Evolutionary conservation across 2,329 filamentous ascomycete species (phyloP).

Genomic region (Paecilomyces dactylethromorphus): DNA sequence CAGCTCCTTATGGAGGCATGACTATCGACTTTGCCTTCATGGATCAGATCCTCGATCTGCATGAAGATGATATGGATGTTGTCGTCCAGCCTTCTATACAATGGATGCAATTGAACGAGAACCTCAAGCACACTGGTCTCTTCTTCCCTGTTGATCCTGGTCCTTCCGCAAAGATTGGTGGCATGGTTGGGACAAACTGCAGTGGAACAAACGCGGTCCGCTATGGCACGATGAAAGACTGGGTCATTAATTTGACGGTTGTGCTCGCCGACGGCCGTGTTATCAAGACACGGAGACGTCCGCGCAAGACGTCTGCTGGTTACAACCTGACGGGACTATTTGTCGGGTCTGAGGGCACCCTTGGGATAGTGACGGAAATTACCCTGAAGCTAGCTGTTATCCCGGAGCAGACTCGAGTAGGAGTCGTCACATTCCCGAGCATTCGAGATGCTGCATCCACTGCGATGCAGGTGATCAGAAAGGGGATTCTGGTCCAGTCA

Average conservation of each 20-base stretch:
- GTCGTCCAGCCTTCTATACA: conserved; percentile 85
- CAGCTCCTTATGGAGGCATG: conserved; percentile 77
- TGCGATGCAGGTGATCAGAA: conserved; percentile 58
- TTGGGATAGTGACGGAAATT: conserved; percentile 64
- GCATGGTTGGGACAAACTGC: conserved; percentile 63
- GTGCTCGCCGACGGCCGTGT: conserved; percentile 62
- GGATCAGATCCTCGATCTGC: conserved; percentile 72
- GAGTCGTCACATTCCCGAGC: conserved; percentile 54
- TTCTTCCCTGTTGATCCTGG: conserved; percentile 91
- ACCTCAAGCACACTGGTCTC: conserved; percentile 65
- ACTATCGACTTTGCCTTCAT: conserved; percentile 86
- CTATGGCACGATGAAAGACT: conserved; percentile 72
- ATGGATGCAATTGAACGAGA: conserved; percentile 85
- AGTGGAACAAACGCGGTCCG: conserved; percentile 55
- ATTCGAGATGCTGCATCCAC: conserved; percentile 58
- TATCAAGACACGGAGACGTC: conserved; percentile 62
- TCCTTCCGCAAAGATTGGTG: conserved; percentile 53
- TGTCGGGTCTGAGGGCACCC: conserved; percentile 63
- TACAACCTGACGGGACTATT: conserved; percentile 67
- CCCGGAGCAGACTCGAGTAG: conserved; percentile 59
- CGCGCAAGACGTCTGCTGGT: conserved; percentile 63
- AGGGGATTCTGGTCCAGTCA: conserved; percentile 61
- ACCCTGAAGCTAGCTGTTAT: conserved; percentile 62
- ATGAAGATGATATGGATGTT: conserved; percentile 85
- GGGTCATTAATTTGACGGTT: conserved; percentile 64